Base-by-base conservation (phyloP, 768 basidiomycete species). In the Mrakia frigida region DNA sequence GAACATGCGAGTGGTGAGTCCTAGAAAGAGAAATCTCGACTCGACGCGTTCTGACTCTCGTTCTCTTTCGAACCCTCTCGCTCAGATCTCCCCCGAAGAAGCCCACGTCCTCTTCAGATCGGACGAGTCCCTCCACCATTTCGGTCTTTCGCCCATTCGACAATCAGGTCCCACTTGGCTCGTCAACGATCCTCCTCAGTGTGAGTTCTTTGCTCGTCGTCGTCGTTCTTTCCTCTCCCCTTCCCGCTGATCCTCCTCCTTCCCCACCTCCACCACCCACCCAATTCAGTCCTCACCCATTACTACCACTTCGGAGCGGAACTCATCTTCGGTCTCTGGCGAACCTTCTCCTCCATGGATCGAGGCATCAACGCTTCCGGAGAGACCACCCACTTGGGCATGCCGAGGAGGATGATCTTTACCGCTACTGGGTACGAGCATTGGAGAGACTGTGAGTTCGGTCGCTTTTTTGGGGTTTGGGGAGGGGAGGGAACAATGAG, bases 251-350 rank as follows among this genome's bases (percentile, higher is more conserved):
- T 50, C 23, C 25, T 63, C 13, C 37, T 33, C 33, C 21, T 61
- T 21, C 6, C 0, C 61, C 31, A 28, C 28, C 52, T n/a, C n/a
- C 28, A 18, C n/a, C 14, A 23, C 70, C 46, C 41, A 6, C 41
- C 14, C 70, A 9, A 5, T 70, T 18, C 41, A 93, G 92, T 81
- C 84, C 87, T 96, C 74, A 91, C 91, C 0, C 94, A 96, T 83
- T 96, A 95, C 82, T 96, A 94, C 82, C 94, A 98, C 21, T 74
- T 67, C 39, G 61, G 65, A 0, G 75, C 76, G 6, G 94, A 98
- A 81, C 88, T 94, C 28, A 90, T 92, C 85, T 92, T 93, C 79
- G 94, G 94, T 56, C 88, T 95, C 80, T 96, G 94, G 94, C 88
- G 93, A 11, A 89, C 93, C 0, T 96, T 95, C 82, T 87, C 92